phyloP scores from a whole-genome alignment of 169 alveolate species.

The Cryptosporidium viatorum region DNA sequence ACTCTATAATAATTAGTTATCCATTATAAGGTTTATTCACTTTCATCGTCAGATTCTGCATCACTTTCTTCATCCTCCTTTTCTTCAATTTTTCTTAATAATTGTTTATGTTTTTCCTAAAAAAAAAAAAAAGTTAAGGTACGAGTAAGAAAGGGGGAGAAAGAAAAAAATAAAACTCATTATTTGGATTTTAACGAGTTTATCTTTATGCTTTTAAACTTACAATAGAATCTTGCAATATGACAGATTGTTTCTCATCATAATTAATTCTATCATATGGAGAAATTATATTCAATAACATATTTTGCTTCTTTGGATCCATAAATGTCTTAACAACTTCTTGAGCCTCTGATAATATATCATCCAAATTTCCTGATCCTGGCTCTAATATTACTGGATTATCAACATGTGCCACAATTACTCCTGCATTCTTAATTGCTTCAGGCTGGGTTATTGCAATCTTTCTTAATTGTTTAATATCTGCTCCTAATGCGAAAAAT shows the following conservation, averaged over 20 bases:
- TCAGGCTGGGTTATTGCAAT: conserved; percentile 69
- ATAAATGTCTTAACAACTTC: conserved; percentile 40
- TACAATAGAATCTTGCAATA: conserved; percentile 62
- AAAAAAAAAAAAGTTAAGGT: background rate
- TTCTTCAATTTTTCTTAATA: conserved; percentile 32
- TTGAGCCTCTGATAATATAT: conserved; percentile 32
- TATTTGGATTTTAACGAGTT: background rate
- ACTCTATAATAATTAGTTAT: too few species aligned
- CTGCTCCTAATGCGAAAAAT: conserved; percentile 57
- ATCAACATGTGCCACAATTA: conserved; percentile 63
- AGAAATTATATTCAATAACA: conserved; percentile 43
- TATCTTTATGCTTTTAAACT: conserved; percentile 3
- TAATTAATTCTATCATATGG: conserved; percentile 67
- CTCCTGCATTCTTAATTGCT: conserved; percentile 74
- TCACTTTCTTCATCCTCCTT: conserved; percentile 16
- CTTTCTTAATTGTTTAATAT: conserved; percentile 51
- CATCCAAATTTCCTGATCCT: conserved; percentile 23
- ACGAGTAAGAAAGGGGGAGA: background rate
- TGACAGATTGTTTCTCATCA: conserved; percentile 42
- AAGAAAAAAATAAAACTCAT: background rate
- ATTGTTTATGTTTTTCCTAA: conserved; percentile 58
- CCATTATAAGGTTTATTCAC: background rate
- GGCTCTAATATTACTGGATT: conserved; percentile 27
- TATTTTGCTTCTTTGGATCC: conserved; percentile 67
- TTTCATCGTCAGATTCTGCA: conserved; percentile 30